Evolutionary conservation across 2,329 filamentous ascomycete genomes (phyloP).

Genomic region (Xylariaceae sp.): DNA sequence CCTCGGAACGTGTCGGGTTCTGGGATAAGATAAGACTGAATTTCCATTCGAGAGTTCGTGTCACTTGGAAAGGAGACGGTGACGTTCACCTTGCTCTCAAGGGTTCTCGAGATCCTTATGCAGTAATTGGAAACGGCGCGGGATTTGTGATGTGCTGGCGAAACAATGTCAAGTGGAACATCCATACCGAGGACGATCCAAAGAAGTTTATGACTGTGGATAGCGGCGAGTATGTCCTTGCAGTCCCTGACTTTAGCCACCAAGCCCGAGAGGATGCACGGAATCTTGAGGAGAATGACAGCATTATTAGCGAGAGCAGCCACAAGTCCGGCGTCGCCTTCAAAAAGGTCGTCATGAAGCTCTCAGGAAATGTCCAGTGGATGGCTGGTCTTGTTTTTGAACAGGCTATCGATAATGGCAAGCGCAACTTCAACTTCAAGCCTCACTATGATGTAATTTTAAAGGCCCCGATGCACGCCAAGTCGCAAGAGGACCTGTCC

Average conservation of each 20-base stretch:
- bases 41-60: conserved; percentile 86
- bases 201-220: conserved; percentile 94
- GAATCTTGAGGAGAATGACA: conserved; percentile 53
- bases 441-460: conserved; percentile 90
- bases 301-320: conserved; percentile 60
- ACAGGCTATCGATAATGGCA: conserved; percentile 68
- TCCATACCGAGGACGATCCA: conserved; percentile 82
- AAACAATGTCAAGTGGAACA: conserved; percentile 83
- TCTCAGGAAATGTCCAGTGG: conserved; percentile 95
- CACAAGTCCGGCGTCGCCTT: conserved; percentile 77
- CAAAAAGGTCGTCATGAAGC: conserved; percentile 98
- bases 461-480: conserved; percentile 74
- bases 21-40: conserved; percentile 97
- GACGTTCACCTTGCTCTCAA: conserved; percentile 94
- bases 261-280: conserved; percentile 69
- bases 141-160: conserved; percentile 99
- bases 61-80: conserved; percentile 92
- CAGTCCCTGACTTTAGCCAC: conserved; percentile 88
- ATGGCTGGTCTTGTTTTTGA: conserved; percentile 90
- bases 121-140: conserved; percentile 86
- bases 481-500: conserved; percentile 50
- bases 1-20: conserved; percentile 91
- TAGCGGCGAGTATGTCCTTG: conserved; percentile 91
- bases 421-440: conserved; percentile 81
- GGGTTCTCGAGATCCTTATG: conserved; percentile 87